These are phyloP conservation scores for Conticribra weissflogii DNA, from an alignment of 108 stramenopile species.

Conservation along the genomic window DNA sequence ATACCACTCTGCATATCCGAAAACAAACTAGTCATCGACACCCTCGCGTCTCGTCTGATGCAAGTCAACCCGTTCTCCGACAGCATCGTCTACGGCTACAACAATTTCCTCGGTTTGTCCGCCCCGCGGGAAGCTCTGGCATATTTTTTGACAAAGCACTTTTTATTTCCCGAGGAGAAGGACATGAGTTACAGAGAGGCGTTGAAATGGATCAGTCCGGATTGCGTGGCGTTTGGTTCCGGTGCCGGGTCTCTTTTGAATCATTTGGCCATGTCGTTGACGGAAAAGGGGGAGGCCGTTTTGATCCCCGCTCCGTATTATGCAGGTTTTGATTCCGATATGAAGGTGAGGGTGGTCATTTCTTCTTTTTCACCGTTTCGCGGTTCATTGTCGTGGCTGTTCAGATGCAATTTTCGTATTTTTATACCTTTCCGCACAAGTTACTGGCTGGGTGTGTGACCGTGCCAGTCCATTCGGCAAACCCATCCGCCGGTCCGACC, in stretches of 20 bases:
- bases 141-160: slow-evolving; percentile 70
- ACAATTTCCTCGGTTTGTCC: slow-evolving; percentile 77
- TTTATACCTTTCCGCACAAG: slow-evolving; percentile 4
- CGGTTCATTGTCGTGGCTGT: neutral
- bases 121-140: slow-evolving; percentile 77
- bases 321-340: slow-evolving; percentile 90
- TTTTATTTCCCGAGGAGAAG: slow-evolving; percentile 28
- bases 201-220: slow-evolving; percentile 58
- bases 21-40: slow-evolving; percentile 79
- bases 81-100: slow-evolving; percentile 74
- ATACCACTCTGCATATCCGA: slow-evolving; percentile 83
- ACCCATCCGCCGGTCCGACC: slow-evolving; percentile 73
- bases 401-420: neutral
- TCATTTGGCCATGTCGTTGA: slow-evolving; percentile 66
- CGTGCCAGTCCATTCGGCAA: slow-evolving; percentile 58
- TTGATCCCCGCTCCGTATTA: slow-evolving; percentile 95
- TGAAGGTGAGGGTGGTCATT: slow-evolving; percentile 62
- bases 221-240: slow-evolving; percentile 73
- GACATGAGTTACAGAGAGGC: slow-evolving; percentile 61
- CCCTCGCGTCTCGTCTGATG: slow-evolving; percentile 69
- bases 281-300: slow-evolving; percentile 83
- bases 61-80: slow-evolving; percentile 78
- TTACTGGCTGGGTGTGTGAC: slow-evolving; percentile 71
- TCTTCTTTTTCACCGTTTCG: no score
- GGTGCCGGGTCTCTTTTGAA: slow-evolving; percentile 76